Evolutionary conservation across 78 protist species (phyloP).

Genomic region (Chrysochromulina parva): DNA sequence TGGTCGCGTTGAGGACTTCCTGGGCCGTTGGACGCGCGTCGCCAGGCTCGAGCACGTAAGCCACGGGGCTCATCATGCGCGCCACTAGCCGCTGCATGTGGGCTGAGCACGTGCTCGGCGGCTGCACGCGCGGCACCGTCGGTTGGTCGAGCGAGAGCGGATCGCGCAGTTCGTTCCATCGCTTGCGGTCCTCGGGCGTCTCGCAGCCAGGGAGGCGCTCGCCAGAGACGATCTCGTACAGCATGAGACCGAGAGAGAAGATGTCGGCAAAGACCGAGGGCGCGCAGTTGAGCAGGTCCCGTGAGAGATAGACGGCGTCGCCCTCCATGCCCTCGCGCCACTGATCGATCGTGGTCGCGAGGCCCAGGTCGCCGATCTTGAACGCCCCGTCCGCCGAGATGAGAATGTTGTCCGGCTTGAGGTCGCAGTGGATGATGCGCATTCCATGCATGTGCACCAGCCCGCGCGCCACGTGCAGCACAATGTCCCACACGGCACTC

Average conservation of each 20-base stretch:
- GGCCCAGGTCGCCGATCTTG: constrained; percentile 43
- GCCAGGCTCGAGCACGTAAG: no score
- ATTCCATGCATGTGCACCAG: neutral
- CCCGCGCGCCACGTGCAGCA: constrained; percentile 15
- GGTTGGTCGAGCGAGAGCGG: no score
- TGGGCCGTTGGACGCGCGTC: no score
- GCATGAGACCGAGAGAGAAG: neutral
- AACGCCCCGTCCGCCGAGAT: neutral
- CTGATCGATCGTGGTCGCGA: neutral
- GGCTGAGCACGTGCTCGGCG: no score
- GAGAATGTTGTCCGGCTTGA: constrained; percentile 39
- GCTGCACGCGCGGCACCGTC: no score
- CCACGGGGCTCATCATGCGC: no score
- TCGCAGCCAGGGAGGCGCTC: neutral
- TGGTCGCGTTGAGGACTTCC: no score
- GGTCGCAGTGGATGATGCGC: constrained; percentile 28
- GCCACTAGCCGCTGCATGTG: no score
- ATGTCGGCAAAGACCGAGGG: constrained; percentile 10
- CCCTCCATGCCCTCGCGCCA: constrained; percentile 17
- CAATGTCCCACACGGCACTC: neutral
- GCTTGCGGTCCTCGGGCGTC: no score
- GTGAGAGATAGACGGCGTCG: neutral
- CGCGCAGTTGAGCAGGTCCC: neutral
- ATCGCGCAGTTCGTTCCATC: no score
- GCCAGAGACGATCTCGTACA: neutral